These are phyloP conservation scores for Globisporangium lucens DNA, from an alignment of 352 stramenopile genomes.

Conservation along the genomic window DNA sequence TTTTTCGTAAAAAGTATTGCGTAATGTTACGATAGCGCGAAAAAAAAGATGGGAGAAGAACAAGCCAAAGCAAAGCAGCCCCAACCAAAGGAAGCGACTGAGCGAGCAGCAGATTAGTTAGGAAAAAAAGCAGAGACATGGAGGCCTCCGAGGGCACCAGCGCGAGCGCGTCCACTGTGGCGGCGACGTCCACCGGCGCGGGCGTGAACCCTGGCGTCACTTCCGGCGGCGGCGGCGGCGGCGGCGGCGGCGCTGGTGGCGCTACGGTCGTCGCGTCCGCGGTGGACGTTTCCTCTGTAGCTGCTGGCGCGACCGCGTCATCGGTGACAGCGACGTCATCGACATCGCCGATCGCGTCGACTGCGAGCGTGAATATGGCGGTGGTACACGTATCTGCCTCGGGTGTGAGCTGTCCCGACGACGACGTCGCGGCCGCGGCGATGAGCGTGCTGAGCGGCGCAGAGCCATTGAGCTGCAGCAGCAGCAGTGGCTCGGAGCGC, in stretches of 20 bases:
- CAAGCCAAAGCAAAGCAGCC: conserved; percentile 4
- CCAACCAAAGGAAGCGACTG: conserved; percentile 1
- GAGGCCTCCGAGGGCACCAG: conserved; percentile 8
- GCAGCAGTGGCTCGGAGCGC: conserved; percentile 2
- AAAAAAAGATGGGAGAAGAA: conserved; percentile 16
- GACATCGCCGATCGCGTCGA: conserved; percentile 19
- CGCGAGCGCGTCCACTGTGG: neutral
- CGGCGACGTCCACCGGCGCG: neutral
- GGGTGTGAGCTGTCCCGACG: conserved; percentile 14
- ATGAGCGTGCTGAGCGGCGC: conserved; percentile 16
- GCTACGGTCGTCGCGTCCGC: conserved; percentile 11
- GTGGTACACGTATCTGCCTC: conserved; percentile 4
- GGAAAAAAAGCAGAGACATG: conserved; percentile 5
- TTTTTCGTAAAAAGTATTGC: conserved; percentile 7
- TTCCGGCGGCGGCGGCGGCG: neutral
- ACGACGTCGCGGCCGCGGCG: conserved; percentile 12
- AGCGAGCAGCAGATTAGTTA: neutral
- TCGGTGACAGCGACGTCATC: conserved; percentile 13
- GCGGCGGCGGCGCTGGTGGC: neutral
- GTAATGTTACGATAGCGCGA: conserved; percentile 8
- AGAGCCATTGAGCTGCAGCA: conserved; percentile 5
- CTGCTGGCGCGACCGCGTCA: conserved; percentile 7
- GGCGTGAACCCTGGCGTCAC: neutral
- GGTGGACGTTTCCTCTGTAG: conserved; percentile 6
- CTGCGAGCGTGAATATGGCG: conserved; percentile 13